phyloP scores from a whole-genome alignment of 148 eudicot genomes.

The Heliamphora exappendiculata region DNA sequence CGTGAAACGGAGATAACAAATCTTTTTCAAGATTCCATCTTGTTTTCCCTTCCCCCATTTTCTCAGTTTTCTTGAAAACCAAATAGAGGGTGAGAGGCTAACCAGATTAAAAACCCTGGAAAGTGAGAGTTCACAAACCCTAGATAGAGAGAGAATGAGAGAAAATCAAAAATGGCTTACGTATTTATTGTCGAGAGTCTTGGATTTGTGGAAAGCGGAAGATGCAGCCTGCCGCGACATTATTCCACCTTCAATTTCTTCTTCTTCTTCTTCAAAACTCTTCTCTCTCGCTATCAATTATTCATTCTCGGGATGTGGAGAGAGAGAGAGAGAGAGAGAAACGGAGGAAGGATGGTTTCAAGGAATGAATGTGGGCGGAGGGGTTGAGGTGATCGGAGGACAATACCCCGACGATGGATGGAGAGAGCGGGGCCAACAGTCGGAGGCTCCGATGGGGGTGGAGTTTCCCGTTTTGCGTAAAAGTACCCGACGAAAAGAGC shows the following conservation, averaged over 20 bases:
- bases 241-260: slow-evolving; percentile 17
- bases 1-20: background rate
- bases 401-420: background rate
- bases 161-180: slow-evolving; percentile 30
- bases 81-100: background rate
- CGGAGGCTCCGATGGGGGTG: background rate
- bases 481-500: no score
- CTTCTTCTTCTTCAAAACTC: background rate
- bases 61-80: background rate
- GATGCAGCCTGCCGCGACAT: slow-evolving; percentile 77
- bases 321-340: background rate
- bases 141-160: background rate
- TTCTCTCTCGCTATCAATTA: background rate
- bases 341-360: background rate
- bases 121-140: background rate
- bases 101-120: background rate
- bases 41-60: background rate
- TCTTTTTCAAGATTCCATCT: background rate
- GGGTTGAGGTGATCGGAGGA: background rate
- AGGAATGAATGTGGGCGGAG: background rate
- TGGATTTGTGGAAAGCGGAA: slow-evolving; percentile 72
- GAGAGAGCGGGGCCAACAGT: background rate
- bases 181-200: slow-evolving; percentile 93
- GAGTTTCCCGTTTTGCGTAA: no score
- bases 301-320: background rate